Base-by-base conservation (phyloP, 139 green algal species). In the Choricystis sp. region DNA sequence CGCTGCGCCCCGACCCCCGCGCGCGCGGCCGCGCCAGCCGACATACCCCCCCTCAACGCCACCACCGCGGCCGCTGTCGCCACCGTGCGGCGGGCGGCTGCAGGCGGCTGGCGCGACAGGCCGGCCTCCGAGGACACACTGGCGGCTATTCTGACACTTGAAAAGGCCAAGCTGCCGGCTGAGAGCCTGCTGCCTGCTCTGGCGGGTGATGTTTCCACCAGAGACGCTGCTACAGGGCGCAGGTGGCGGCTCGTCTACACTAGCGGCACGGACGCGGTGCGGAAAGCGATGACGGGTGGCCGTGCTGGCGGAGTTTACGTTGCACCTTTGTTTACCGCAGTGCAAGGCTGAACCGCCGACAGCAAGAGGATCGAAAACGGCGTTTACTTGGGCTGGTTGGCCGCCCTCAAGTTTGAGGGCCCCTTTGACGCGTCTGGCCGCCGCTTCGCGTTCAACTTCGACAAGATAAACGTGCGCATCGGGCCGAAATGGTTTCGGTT, bases 401-500 rank as follows among this genome's bases (percentile, higher is more conserved):
- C 9, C 40, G 40, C 40, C 40, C 40, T 52, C 9, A 16, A 9
- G 9, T 52, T 52, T 16, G 9, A 16, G 9, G 40, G 40, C 40
- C 9, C 9, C 9, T 52, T 52, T 16, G 16, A 16, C 40, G 9
- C 16, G 40, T 9, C 9, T 16, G 40, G 40, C 40, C 40, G 40
- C 9, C 40, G 40, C 40, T 40, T 70, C 25, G 19, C 20, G 19
- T 74, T 74, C 56, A 52, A 24, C 21, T 71, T 74, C 55, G 26
- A 52, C 30, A 66, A 49, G 23, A 21, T 74, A 24, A 19, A 25
- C 23, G 25, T 74, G 3, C 28, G 56, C 3, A 49, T 74, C 25
- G 69, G 69, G 19, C 69, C 69, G 0, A 64, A 59, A 40, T 56
- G 57, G 52, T 66, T 71, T 31, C 30, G 57, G 22, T 66, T 71